A percentile compares a stretch with the other conserved stretches of the same genome.
phyloP scores from a whole-genome alignment of 306 rosid genomes.

The Vachellia collinsii region DNA sequence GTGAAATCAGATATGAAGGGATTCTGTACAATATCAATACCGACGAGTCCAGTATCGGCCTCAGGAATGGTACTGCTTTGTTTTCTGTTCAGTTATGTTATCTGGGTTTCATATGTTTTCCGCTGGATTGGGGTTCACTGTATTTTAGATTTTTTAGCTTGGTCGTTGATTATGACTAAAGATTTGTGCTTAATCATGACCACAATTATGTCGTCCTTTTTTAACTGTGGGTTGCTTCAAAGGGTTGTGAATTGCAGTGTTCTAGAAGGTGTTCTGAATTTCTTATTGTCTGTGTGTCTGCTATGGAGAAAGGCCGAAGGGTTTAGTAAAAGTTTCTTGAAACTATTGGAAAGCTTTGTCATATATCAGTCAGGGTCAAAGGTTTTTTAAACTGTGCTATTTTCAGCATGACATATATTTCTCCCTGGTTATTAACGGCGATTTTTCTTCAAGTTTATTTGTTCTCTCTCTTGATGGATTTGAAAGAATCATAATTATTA shows the following conservation, averaged over 20 bases:
- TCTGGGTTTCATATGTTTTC: constrained; percentile 18
- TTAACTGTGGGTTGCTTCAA: not conserved
- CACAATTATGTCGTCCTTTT: not conserved
- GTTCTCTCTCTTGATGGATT: not conserved
- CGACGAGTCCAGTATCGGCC: constrained; percentile 83
- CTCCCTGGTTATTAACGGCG: not conserved
- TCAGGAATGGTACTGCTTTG: constrained; percentile 55
- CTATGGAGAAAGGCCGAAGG: not conserved
- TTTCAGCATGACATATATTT: constrained; percentile 1
- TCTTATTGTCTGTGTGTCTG: constrained; percentile 17
- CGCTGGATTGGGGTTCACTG: constrained; percentile 19
- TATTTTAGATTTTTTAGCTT: constrained; percentile 29
- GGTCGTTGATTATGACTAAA: not conserved
- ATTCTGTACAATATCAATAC: constrained; percentile 72
- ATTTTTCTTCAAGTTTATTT: not conserved
- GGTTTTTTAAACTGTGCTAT: constrained; percentile 21
- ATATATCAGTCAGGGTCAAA: constrained; percentile 5
- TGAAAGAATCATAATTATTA: not conserved
- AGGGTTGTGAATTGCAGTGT: not conserved
- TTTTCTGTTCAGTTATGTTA: not conserved
- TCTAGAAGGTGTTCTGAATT: not conserved
- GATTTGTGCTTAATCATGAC: not conserved
- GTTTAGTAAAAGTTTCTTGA: not conserved
- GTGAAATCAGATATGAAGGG: constrained; percentile 88
- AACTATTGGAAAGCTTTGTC: not conserved